These are phyloP conservation scores for Theileria parva DNA, from an alignment of 169 alveolate genomes.

Conservation along the genomic window DNA sequence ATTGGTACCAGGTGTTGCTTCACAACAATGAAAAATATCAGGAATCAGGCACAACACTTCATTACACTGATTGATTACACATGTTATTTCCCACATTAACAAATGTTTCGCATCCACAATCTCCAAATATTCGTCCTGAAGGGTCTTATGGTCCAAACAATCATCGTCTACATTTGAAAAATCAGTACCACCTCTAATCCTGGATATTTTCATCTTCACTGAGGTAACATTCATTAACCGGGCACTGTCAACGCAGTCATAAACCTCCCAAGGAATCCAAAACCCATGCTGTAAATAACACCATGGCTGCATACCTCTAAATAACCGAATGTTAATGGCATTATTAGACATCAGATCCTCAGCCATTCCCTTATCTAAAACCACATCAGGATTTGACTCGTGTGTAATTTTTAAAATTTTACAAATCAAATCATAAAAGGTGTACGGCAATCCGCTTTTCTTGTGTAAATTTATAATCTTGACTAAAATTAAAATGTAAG, in stretches of 20 bases:
- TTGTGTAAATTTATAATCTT: background rate
- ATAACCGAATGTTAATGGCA: slow-evolving; percentile 6
- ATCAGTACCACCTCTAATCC: background rate
- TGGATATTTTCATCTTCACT: slow-evolving; percentile 4
- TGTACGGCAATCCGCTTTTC: background rate
- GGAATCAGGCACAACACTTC: background rate
- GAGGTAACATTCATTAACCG: background rate
- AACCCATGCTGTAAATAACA: slow-evolving; percentile 1
- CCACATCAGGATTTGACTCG: background rate
- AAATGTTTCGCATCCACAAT: background rate
- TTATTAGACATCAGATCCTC: background rate
- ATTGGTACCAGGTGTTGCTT: background rate
- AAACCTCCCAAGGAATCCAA: slow-evolving; percentile 17
- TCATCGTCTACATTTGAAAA: background rate
- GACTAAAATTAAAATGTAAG: background rate
- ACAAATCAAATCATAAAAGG: background rate
- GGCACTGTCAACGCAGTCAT: slow-evolving; percentile 9
- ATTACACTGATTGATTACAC: background rate
- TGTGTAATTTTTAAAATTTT: background rate
- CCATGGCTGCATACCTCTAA: slow-evolving; percentile 23
- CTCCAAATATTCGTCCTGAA: slow-evolving; percentile 7
- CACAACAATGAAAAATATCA: background rate
- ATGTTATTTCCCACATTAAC: background rate
- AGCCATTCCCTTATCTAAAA: background rate
- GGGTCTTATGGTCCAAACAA: background rate